phyloP scores from a whole-genome alignment of 2,329 filamentous ascomycete species.

The Lasiodiplodia sp. region DNA sequence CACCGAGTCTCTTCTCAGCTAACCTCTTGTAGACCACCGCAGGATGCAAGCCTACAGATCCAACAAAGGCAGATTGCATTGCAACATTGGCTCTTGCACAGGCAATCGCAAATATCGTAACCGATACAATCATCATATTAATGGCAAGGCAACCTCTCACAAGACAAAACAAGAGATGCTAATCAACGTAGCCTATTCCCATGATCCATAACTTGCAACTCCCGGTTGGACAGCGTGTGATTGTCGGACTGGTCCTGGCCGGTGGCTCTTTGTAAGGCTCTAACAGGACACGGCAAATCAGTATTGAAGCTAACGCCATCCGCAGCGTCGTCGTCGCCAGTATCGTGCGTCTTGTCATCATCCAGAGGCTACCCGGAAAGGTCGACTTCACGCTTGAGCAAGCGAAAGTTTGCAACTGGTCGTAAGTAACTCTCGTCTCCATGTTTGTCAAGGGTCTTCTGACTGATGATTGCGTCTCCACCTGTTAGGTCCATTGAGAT shows the following conservation, averaged over 20 bases:
- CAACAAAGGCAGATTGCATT: slow-evolving; percentile 4
- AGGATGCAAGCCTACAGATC: slow-evolving; percentile 13
- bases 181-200: neutral
- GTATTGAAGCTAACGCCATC: neutral
- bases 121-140: slow-evolving; percentile 3
- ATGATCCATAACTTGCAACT: slow-evolving; percentile 6
- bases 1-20: neutral
- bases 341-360: neutral
- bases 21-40: slow-evolving; percentile 11
- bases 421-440: neutral
- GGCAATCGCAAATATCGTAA: slow-evolving; percentile 9
- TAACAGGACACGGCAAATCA: neutral
- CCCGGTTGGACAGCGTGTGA: neutral
- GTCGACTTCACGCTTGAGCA: slow-evolving; percentile 6
- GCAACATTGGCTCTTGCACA: slow-evolving; percentile 3
- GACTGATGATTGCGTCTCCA: neutral
- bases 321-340: slow-evolving; percentile 1
- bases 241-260: slow-evolving; percentile 4
- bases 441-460: neutral
- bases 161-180: neutral
- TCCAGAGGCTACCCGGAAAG: neutral
- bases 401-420: slow-evolving; percentile 4
- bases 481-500: slow-evolving; percentile 67
- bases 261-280: slow-evolving; percentile 11
- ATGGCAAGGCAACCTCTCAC: neutral